Percentiles rank a stretch among this genome's conserved stretches.
Conservation (phyloP, 306 rosid genomes). For the Sphenostylis stenocarpa region DNA sequence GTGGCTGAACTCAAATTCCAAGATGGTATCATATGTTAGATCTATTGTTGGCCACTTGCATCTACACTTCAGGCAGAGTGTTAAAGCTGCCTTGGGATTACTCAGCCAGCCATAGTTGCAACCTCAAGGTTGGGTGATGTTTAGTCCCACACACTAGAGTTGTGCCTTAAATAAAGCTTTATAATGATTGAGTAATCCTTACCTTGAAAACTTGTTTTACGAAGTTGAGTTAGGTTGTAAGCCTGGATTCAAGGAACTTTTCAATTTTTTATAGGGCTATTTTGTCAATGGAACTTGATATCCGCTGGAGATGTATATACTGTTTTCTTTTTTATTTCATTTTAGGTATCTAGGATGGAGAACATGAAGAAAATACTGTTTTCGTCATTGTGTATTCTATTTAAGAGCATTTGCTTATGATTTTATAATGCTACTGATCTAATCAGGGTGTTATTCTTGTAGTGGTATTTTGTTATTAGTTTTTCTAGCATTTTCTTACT, state of each 20-base stretch:
- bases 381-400: neutral
- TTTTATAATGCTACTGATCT: neutral
- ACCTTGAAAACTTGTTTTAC: neutral
- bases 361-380: neutral
- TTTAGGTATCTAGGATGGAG: constrained; percentile 3
- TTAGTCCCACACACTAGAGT: neutral
- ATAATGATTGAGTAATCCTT: neutral
- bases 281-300: neutral
- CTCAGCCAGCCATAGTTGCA: neutral
- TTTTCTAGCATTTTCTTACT: constrained; percentile 21
- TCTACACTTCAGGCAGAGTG: neutral
- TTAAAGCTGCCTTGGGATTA: neutral
- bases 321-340: neutral
- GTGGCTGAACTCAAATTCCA: neutral
- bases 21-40: neutral
- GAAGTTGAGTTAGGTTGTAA: neutral
- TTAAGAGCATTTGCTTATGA: neutral
- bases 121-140: neutral
- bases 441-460: neutral
- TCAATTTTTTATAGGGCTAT: neutral
- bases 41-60: neutral
- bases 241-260: neutral
- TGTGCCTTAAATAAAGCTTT: neutral
- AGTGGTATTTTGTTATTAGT: neutral
- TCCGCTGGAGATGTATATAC: neutral